These are phyloP conservation scores for Suillus lakei DNA, from an alignment of 768 basidiomycete species.

Conservation along the genomic window DNA sequence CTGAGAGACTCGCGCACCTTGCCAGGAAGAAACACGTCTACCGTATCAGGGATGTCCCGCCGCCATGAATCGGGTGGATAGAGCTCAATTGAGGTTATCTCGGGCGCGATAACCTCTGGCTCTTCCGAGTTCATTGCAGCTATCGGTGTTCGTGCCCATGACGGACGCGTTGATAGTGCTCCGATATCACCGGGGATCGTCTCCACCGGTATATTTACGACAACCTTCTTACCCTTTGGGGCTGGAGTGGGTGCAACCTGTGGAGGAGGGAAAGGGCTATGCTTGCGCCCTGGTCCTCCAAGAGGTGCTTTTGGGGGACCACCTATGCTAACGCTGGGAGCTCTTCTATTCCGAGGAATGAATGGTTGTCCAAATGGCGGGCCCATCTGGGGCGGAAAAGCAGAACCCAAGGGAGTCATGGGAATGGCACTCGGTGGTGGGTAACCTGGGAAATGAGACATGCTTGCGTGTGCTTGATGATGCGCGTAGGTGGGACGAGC, in stretches of 20 bases:
- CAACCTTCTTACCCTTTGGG: slow-evolving; percentile 65
- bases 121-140: slow-evolving; percentile 39
- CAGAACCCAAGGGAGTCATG: slow-evolving; percentile 62
- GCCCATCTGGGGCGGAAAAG: slow-evolving; percentile 57
- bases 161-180: slow-evolving; percentile 45
- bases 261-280: slow-evolving; percentile 61
- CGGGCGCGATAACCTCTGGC: slow-evolving; percentile 31
- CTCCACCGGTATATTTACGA: slow-evolving; percentile 78
- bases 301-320: slow-evolving; percentile 89
- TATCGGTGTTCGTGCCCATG: slow-evolving; percentile 69
- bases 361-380: slow-evolving; percentile 54
- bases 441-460: slow-evolving; percentile 68
- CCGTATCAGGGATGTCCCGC: slow-evolving; percentile 58
- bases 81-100: slow-evolving; percentile 50
- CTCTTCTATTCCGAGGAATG: slow-evolving; percentile 64
- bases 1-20: slow-evolving; percentile 52
- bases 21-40: slow-evolving; percentile 85
- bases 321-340: slow-evolving; percentile 71
- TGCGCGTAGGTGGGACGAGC: slow-evolving; percentile 55
- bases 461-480: slow-evolving; percentile 59
- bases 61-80: slow-evolving; percentile 73
- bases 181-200: slow-evolving; percentile 45
- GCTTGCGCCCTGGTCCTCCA: slow-evolving; percentile 79
- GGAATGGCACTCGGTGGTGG: slow-evolving; percentile 59
- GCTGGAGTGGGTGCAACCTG: slow-evolving; percentile 36